Base-by-base conservation (phyloP, 2,329 filamentous ascomycete genomes). In the Cephalotrichum gorgonifer region DNA sequence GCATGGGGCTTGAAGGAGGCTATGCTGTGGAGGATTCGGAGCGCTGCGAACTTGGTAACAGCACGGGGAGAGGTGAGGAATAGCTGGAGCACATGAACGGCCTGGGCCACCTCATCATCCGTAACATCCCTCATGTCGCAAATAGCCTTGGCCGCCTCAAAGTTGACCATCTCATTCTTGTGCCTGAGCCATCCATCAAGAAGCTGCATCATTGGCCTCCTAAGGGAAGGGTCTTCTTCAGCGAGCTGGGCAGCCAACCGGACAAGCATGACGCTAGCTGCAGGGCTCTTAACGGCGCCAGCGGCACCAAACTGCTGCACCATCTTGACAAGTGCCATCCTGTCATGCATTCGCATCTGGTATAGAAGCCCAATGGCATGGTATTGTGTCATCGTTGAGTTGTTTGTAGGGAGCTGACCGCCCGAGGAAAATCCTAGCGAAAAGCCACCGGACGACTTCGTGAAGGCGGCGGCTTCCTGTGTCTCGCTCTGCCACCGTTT, bases 141-240 rank as follows among this genome's bases (percentile, higher is more conserved):
- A 60, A 98, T 95, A 47, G 91, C 91, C 76, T 97, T 97, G 55
- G 93, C 93, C 48, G 93, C 93, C 71, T 98, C 93, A 58, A 98
- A 96, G 73, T 96, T 97, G 70, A 98, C 90, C 88, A 95, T 95
- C 67, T 97, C 93, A 68, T 89, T 95, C 83, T 98, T 97, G 70
- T 97, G 91, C 65, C 90, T 82, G 66, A 98, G 72, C 91, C 91
- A 97, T 61, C 89, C 87, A 65, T 97, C 91, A 59, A 98, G 79
- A 56, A 98, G 80, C 69, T 90, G 84, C 80, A 95, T 93, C 93
- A 98, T 98, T 52, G 90, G 89, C 72, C 87, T 94, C 58, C 91
- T 77, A 61, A 97, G 76, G 56, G 88, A 85, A 35, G 81, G 78
- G 60, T 98, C 93, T 62, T 98, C 93, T 64, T 95, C 89, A 28